Base-by-base conservation (phyloP, 1,284 basidiomycete species). In the Stygiomarasmius scandens region DNA sequence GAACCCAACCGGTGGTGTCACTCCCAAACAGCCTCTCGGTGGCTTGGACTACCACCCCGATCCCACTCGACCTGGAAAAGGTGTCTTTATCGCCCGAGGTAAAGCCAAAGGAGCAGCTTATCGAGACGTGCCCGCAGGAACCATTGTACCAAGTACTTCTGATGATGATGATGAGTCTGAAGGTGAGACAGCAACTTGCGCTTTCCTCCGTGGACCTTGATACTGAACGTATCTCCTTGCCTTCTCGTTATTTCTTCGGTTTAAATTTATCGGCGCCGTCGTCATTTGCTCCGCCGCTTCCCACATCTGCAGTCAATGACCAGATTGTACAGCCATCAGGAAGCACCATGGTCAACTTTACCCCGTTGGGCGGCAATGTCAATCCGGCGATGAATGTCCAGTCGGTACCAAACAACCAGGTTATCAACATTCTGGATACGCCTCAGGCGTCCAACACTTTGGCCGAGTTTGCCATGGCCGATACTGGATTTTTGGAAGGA, bases 71-170 rank as follows among this genome's bases (percentile, higher is more conserved):
- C 92, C 92, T 4, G 93, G 93, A 23, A 89, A 89, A 11, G 94
- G 95, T 22, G 86, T 95, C 16, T 96, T 89, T 65, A 74, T 96
- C 47, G 91, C 90, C 1, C 82, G 82, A 44, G 83, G 82, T 16
- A 77, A 83, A 50, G 71, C 73, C 44, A 71, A 66, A 52, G 74
- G 77, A 41, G 75, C 70, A 51, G 78, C 80, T 64, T 80, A 87
- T 58, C 76, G 80, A 56, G 86, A 88, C 64, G 50, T 92, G 49
- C 83, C 86, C 1, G 78, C 77, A 58, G 89, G 85, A 11, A 82
- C 79, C n/a, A 77, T 92, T 50, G 83, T 92, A 62, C 79, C 69
- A 55, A 58, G 67, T 62, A 71, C 69, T 64, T 79, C 72, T 58
- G 80, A 76, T 51, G 80, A 76, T 52, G n/a, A n/a, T n/a, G 77